Conservation (phyloP, 2,329 filamentous ascomycete genomes). For the Aspergillus sp. region DNA sequence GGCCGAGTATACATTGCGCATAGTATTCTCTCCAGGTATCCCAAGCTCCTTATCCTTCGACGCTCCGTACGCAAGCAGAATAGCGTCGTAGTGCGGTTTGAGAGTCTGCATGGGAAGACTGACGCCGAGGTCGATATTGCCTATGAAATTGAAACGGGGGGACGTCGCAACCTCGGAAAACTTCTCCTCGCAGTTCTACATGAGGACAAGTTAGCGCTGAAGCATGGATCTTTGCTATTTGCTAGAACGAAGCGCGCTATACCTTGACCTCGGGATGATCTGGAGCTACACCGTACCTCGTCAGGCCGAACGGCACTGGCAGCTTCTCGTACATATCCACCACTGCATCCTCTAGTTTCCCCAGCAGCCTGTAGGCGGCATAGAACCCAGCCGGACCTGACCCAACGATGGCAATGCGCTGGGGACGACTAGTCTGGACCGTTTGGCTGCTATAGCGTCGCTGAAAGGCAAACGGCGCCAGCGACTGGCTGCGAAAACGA, state of each 20-base stretch:
- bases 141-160: slow-evolving; percentile 77
- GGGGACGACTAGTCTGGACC: slow-evolving; percentile 39
- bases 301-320: slow-evolving; percentile 85
- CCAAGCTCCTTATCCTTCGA: slow-evolving; percentile 70
- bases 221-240: neutral
- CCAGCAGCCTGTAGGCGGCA: slow-evolving; percentile 75
- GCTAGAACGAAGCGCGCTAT: no score
- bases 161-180: slow-evolving; percentile 81
- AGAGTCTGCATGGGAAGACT: slow-evolving; percentile 59
- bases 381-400: slow-evolving; percentile 97
- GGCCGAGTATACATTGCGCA: slow-evolving; percentile 69
- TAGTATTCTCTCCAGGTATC: slow-evolving; percentile 64
- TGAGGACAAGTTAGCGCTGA: neutral
- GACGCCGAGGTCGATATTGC: slow-evolving; percentile 72
- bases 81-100: slow-evolving; percentile 76
- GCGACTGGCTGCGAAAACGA: slow-evolving; percentile 2
- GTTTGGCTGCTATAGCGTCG: slow-evolving; percentile 22
- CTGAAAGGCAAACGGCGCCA: slow-evolving; percentile 7
- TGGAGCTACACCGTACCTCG: slow-evolving; percentile 91
- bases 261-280: slow-evolving; percentile 98
- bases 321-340: slow-evolving; percentile 96
- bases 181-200: slow-evolving; percentile 84
- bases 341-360: slow-evolving; percentile 58
- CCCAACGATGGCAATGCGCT: slow-evolving; percentile 79
- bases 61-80: slow-evolving; percentile 88